phyloP scores from a whole-genome alignment of 208 protist genomes.

The Porcisia hertigi region DNA sequence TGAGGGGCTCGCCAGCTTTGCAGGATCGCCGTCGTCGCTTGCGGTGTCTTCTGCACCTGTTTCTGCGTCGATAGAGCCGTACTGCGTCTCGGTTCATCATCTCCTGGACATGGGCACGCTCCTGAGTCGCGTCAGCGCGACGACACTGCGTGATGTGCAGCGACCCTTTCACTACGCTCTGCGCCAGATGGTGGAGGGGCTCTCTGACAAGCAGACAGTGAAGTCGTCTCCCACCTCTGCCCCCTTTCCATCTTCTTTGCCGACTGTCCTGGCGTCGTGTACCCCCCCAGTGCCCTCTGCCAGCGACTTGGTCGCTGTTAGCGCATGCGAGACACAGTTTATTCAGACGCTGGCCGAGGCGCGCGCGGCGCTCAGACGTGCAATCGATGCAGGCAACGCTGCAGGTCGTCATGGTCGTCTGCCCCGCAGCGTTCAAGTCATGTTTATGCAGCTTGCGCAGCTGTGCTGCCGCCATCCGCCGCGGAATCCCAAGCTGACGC shows the following conservation, averaged over 20 bases:
- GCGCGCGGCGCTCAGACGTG: slow-evolving; percentile 51
- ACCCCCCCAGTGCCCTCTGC: slow-evolving; percentile 22
- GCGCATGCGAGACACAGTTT: slow-evolving; percentile 57
- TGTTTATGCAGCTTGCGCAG: slow-evolving; percentile 68
- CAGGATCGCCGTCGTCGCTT: background rate
- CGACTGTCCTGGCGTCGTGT: slow-evolving; percentile 17
- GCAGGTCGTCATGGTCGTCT: slow-evolving; percentile 25
- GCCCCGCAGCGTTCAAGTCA: slow-evolving; percentile 46
- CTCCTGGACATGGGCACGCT: slow-evolving; percentile 68
- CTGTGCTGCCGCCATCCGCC: slow-evolving; percentile 75
- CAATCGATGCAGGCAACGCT: slow-evolving; percentile 43
- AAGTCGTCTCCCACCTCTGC: background rate
- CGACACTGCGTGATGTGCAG: slow-evolving; percentile 36
- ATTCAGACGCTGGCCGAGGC: slow-evolving; percentile 64
- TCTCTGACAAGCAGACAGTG: slow-evolving; percentile 9
- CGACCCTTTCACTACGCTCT: slow-evolving; percentile 41
- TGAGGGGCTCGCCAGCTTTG: background rate
- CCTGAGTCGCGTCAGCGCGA: slow-evolving; percentile 42
- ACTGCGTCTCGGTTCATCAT: slow-evolving; percentile 43
- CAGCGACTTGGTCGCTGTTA: slow-evolving; percentile 51
- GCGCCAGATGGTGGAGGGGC: slow-evolving; percentile 30
- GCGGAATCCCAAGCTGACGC: slow-evolving; percentile 76
- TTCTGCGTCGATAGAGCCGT: slow-evolving; percentile 26
- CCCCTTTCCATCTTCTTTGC: slow-evolving; percentile 2
- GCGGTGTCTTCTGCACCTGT: background rate